A percentile compares a stretch with the other conserved stretches of the same genome.
Evolutionary conservation across 228 moss, liverwort and hornwort species (phyloP).

Genomic region (Sphagnum fallax): DNA sequence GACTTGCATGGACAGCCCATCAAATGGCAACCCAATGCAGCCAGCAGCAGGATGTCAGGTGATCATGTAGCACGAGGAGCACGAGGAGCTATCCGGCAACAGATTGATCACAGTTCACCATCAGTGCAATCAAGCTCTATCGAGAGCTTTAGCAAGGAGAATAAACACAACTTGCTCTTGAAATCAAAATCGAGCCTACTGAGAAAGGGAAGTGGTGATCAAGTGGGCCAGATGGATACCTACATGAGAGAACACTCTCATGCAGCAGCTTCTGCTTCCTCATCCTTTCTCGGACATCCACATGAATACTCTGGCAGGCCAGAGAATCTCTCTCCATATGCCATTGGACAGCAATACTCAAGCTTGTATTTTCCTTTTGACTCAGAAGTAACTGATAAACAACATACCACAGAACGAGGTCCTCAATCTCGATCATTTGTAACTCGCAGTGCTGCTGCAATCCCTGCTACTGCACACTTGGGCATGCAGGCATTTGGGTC

Average conservation of each 20-base stretch:
- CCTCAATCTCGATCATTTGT: slow-evolving; percentile 53
- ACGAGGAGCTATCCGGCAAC: slow-evolving; percentile 2
- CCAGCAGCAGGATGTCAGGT: slow-evolving; percentile 14
- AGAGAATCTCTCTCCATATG: slow-evolving; percentile 21
- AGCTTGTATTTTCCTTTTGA: slow-evolving; percentile 56
- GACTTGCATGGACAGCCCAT: slow-evolving; percentile 76
- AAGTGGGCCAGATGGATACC: slow-evolving; percentile 44
- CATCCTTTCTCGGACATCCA: slow-evolving; percentile 22
- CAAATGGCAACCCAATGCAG: slow-evolving; percentile 9
- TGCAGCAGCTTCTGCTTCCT: slow-evolving; percentile 49
- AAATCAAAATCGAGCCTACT: slow-evolving; percentile 28
- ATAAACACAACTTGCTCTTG: slow-evolving; percentile 18
- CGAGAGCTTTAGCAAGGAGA: slow-evolving; percentile 18
- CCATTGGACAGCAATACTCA: slow-evolving; percentile 56
- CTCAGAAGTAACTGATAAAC: slow-evolving; percentile 53
- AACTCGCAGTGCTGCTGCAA: slow-evolving; percentile 30
- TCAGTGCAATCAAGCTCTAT: slow-evolving; percentile 9
- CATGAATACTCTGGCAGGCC: slow-evolving; percentile 24
- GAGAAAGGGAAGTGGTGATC: slow-evolving; percentile 34
- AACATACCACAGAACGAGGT: slow-evolving; percentile 81
- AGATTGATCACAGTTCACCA: slow-evolving; percentile 12
- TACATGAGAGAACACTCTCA: slow-evolving; percentile 46
- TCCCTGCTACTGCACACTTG: slow-evolving; percentile 31
- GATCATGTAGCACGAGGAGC: slow-evolving; percentile 10
- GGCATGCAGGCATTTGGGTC: slow-evolving; percentile 34